Percentiles rank a stretch among this genome's conserved stretches.
Conservation (phyloP, 805 yeast species). For the Metschnikowia corniflorae region DNA sequence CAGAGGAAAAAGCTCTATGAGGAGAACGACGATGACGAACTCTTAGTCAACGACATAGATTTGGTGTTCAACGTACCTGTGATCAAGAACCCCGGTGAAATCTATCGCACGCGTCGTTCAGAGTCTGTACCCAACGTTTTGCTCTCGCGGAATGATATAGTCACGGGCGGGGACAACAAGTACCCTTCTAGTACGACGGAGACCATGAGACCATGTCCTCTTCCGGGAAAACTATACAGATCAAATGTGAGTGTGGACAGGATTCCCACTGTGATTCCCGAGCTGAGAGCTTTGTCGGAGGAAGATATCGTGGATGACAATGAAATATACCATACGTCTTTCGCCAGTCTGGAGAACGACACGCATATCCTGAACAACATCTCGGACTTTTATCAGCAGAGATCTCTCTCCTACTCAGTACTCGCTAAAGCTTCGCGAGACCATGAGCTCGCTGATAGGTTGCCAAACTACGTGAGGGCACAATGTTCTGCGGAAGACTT, state of each 20-base stretch:
- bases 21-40: conserved; percentile 39
- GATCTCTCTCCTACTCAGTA: conserved; percentile 33
- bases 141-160: conserved; percentile 26
- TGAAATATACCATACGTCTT: conserved; percentile 9
- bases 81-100: conserved; percentile 32
- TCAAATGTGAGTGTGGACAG: conserved; percentile 7
- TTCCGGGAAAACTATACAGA: conserved; percentile 19
- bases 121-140: conserved; percentile 16
- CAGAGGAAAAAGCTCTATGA: conserved; percentile 39
- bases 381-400: conserved; percentile 33
- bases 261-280: conserved; percentile 5
- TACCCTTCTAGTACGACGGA: conserved; percentile 19
- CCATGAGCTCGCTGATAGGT: conserved; percentile 30
- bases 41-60: conserved; percentile 35
- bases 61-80: conserved; percentile 44
- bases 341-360: conserved; percentile 24
- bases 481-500: conserved; percentile 29
- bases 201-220: conserved; percentile 17
- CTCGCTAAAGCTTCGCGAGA: conserved; percentile 32
- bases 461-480: conserved; percentile 37
- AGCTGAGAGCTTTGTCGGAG: conserved; percentile 4
- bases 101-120: conserved; percentile 22
- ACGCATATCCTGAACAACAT: conserved; percentile 34
- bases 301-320: conserved; percentile 12
- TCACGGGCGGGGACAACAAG: conserved; percentile 23